Base-by-base conservation (phyloP, 257 asterid species). In the Primulina eburnea region DNA sequence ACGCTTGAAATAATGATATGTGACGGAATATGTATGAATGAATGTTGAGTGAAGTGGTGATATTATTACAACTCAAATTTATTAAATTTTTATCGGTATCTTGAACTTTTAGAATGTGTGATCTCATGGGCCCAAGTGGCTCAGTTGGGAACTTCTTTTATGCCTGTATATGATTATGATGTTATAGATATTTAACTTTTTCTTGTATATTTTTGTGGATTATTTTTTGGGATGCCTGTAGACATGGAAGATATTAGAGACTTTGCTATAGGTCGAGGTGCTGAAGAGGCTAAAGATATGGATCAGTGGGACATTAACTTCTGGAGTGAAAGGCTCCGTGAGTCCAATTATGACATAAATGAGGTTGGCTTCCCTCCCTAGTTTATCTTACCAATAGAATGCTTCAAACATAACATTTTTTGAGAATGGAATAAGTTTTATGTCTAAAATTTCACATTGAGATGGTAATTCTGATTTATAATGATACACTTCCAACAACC, bases 281-380 rank as follows among this genome's bases (percentile, higher is more conserved):
- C 90, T 68, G 77, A 79, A 63, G 95, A 89, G 82, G 94, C 92
- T 73, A 81, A 88, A 71, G 69, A 84, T 81, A 65, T 92, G 82
- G 88, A 80, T 76, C 96, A 92, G 29, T 92, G 98, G 97, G 98
- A 92, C 64, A 72, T 89, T 30, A 78, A 80, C 80, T 92, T 86
- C 78, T 92, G 96, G 98, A 82, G 90, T 67, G 96, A 92, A 82
- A 82, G 98, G 80, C 96, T 92, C 63, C 86, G 94, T 52, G 98
- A 92, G 76, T 77, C 90, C 0, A 88, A 78, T 73, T 85, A 89
- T 70, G 94, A 83, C 75, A 74, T 92, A 72, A 88, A 92, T 71
- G 98, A 92, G 96, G 98, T 89, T 57, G 30, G 53, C 69, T 68
- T 71, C 65, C 66, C 74, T 33, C 60, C 43, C 71, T 58, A 64